phyloP scores from a whole-genome alignment of 2,329 filamentous ascomycete genomes.

The Colletotrichum sp. region DNA sequence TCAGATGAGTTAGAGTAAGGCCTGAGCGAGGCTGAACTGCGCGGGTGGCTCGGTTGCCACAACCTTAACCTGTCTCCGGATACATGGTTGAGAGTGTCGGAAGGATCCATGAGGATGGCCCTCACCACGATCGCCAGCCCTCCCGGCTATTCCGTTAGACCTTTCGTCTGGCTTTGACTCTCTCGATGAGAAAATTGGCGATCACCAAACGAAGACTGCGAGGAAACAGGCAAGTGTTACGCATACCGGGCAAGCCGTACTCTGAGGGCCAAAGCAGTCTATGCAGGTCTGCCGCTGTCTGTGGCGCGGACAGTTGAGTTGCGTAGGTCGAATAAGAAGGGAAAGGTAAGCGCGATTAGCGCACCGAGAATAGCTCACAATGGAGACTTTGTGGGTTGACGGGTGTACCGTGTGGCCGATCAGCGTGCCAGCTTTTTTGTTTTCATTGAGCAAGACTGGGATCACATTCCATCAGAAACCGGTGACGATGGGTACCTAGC shows the following conservation, averaged over 20 bases:
- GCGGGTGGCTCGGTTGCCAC: neutral
- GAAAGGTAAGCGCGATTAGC: neutral
- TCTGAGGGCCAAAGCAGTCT: neutral
- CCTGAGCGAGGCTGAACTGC: neutral
- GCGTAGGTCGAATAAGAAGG: neutral
- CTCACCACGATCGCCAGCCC: neutral
- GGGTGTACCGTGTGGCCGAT: neutral
- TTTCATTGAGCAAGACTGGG: neutral
- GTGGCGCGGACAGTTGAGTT: neutral
- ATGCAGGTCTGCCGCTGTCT: neutral
- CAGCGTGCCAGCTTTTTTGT: neutral
- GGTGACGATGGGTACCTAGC: neutral
- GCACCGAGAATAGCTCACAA: neutral
- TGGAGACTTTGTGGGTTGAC: neutral
- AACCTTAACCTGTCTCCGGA: neutral
- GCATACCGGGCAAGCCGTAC: neutral
- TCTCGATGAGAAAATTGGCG: neutral
- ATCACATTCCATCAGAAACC: neutral
- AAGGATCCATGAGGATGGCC: neutral
- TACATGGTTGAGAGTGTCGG: neutral
- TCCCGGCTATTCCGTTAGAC: neutral
- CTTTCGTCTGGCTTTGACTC: neutral
- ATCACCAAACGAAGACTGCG: neutral
- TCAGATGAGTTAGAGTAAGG: neutral
- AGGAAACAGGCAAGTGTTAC: neutral